Evolutionary conservation across 2,329 filamentous ascomycete species (phyloP).

Genomic region (Penicillium sp.): DNA sequence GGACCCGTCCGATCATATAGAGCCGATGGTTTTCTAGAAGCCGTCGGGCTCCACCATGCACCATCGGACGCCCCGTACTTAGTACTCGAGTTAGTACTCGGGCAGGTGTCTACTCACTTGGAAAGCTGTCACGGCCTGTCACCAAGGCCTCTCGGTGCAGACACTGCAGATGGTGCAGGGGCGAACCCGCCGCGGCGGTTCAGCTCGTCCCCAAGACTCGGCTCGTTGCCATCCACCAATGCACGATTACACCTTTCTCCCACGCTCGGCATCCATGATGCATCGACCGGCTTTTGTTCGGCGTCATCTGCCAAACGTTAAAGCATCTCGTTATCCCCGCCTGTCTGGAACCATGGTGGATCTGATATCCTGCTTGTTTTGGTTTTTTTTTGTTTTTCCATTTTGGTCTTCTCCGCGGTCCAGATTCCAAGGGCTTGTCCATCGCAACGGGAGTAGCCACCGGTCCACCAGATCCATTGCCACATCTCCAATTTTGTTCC

Average conservation of each 20-base stretch:
- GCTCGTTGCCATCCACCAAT: too few relatives aligned
- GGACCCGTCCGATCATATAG: conserved; percentile 5
- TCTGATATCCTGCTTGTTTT: too few relatives aligned
- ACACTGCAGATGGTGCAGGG: too few relatives aligned
- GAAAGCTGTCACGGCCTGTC: too few relatives aligned
- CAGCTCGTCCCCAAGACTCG: too few relatives aligned
- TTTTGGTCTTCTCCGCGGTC: conserved; percentile 1
- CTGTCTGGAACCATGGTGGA: conserved; percentile 2
- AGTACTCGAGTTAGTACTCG: too few relatives aligned
- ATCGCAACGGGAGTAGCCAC: conserved; percentile 1
- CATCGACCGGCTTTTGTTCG: conserved; percentile 1
- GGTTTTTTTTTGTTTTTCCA: too few relatives aligned
- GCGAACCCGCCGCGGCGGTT: too few relatives aligned
- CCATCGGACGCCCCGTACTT: conserved; percentile 1
- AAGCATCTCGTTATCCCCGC: conserved; percentile 6
- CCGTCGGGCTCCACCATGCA: conserved; percentile 2
- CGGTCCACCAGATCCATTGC: conserved; percentile 4
- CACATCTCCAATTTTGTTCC: conserved; percentile 3
- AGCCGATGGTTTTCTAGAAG: conserved; percentile 13
- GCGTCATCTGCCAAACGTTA: conserved; percentile 1
- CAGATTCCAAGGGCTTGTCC: not conserved
- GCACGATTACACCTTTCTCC: too few relatives aligned
- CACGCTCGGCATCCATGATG: too few relatives aligned
- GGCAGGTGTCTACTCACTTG: too few relatives aligned
- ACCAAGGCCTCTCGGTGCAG: too few relatives aligned